A percentile compares a stretch with the other conserved stretches of the same genome.
These are phyloP conservation scores for Xylariomycetidae sp. DNA, from an alignment of 2,329 filamentous ascomycete species.

Conservation along the genomic window DNA sequence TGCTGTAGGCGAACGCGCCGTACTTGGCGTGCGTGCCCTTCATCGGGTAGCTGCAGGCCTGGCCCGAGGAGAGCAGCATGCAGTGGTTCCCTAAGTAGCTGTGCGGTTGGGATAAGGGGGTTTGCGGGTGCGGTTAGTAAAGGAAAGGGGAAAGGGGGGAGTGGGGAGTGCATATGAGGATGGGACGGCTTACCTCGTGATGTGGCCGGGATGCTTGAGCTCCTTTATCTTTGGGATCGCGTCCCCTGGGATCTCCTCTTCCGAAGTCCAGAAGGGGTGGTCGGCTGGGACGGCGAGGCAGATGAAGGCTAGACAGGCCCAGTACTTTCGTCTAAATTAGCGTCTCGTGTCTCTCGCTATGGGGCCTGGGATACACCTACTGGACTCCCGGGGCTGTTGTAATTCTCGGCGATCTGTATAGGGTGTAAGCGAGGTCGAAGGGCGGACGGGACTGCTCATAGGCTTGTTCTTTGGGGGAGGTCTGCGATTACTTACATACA, in stretches of 20 bases:
- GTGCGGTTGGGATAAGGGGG: conserved; percentile 3
- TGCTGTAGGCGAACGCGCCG: conserved; percentile 73
- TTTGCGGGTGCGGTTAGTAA: background rate
- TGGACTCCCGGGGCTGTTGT: conserved; percentile 69
- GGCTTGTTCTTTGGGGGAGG: too few species aligned
- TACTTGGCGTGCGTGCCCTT: conserved; percentile 80
- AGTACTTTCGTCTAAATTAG: too few species aligned
- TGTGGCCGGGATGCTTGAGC: conserved; percentile 67
- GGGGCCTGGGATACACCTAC: conserved; percentile 30
- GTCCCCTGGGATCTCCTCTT: conserved; percentile 56
- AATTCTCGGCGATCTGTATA: conserved; percentile 68
- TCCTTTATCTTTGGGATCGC: conserved; percentile 55
- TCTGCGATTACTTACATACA: conserved; percentile 46
- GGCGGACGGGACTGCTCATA: too few species aligned
- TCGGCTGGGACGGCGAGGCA: conserved; percentile 63
- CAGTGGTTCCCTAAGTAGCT: conserved; percentile 68
- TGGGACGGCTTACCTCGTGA: conserved; percentile 54
- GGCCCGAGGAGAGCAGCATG: conserved; percentile 70
- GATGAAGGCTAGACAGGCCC: conserved; percentile 75
- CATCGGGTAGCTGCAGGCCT: conserved; percentile 79
- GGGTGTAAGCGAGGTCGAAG: too few species aligned
- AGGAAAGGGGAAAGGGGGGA: background rate
- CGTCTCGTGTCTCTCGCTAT: too few species aligned
- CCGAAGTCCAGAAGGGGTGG: conserved; percentile 71
- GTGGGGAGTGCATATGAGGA: too few species aligned